These are phyloP conservation scores for Paspalum notatum DNA, from an alignment of 176 grass and related monocot genomes.

Conservation along the genomic window DNA sequence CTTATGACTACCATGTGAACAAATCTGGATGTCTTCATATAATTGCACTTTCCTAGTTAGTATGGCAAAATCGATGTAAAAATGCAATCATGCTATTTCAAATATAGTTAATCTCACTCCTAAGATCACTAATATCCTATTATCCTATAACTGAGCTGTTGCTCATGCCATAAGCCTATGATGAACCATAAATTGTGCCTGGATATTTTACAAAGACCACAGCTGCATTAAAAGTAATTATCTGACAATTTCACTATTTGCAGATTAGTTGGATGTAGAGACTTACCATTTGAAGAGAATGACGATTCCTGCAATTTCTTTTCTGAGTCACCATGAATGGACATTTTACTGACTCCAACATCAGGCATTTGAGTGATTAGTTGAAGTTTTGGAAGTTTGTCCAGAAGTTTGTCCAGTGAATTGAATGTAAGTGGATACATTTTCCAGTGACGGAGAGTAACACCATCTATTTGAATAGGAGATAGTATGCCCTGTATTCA, in stretches of 20 bases:
- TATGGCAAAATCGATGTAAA: neutral
- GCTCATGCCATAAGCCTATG: conserved; percentile 1
- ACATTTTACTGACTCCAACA: conserved; percentile 42
- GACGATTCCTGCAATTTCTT: conserved; percentile 32
- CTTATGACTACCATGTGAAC: neutral
- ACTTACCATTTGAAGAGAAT: conserved; percentile 49
- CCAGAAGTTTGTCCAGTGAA: conserved; percentile 51
- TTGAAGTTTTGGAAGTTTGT: conserved; percentile 55
- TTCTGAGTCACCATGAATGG: conserved; percentile 27
- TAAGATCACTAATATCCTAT: neutral
- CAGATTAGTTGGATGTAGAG: neutral
- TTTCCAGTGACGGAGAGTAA: conserved; percentile 70
- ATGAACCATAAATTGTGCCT: conserved; percentile 7
- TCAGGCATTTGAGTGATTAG: conserved; percentile 48
- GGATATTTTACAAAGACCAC: neutral
- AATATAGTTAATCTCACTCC: neutral
- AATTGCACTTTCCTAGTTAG: neutral
- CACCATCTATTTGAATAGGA: conserved; percentile 63
- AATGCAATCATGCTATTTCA: neutral
- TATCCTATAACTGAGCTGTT: neutral
- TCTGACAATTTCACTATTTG: conserved; percentile 1
- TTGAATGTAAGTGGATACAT: conserved; percentile 69
- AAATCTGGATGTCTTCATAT: neutral
- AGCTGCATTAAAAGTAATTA: conserved; percentile 18
- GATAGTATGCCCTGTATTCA: conserved; percentile 85